Percentiles rank a stretch among this genome's conserved stretches.
phyloP scores from a whole-genome alignment of 2,329 filamentous ascomycete species.

The Alternaria sp. region DNA sequence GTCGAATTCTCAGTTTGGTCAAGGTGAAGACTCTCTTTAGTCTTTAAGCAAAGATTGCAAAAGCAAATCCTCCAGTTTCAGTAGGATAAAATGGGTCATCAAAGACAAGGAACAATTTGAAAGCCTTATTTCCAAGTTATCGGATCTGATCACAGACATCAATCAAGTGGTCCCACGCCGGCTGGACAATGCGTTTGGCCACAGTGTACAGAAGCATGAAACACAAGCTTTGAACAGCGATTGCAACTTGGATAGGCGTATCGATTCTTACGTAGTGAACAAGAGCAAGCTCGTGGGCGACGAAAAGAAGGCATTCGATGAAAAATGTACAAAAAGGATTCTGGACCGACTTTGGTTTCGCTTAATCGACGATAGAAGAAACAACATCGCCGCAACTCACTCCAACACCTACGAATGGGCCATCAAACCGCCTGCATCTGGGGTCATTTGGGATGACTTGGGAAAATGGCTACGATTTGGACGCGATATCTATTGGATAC shows the following conservation, averaged over 20 bases:
- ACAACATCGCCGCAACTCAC: neutral
- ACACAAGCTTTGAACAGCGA: no score
- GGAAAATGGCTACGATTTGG: neutral
- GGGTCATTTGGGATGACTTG: neutral
- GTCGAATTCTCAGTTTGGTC: no score
- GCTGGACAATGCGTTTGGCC: neutral
- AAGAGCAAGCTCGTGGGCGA: no score
- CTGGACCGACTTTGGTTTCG: neutral
- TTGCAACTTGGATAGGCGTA: no score
- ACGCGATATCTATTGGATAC: neutral
- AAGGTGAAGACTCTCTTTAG: no score
- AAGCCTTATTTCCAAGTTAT: neutral
- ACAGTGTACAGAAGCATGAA: neutral
- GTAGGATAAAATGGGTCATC: neutral
- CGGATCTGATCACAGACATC: neutral
- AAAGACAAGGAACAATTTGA: constrained; percentile 1
- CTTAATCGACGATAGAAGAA: neutral
- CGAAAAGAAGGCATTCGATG: neutral
- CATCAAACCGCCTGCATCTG: neutral
- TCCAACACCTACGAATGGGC: neutral
- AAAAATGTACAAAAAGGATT: neutral
- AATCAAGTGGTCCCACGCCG: neutral
- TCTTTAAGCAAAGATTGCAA: no score
- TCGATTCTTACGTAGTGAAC: no score
- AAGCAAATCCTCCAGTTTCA: no score